phyloP scores from a whole-genome alignment of 352 stramenopile species.

The Phytophthora meadii region DNA sequence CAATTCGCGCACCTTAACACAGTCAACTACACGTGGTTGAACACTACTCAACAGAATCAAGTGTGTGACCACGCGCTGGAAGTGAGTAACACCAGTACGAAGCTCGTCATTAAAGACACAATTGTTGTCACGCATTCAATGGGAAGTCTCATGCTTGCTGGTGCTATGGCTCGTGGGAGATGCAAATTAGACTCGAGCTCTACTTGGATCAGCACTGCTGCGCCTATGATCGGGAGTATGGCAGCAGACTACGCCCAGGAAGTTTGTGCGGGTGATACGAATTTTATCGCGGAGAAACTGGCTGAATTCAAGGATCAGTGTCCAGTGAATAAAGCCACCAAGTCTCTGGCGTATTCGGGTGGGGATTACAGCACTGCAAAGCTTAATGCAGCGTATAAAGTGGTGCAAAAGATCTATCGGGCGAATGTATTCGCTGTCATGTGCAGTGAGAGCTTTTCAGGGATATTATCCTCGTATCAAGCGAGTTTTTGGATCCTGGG shows the following conservation, averaged over 20 bases:
- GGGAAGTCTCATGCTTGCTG: conserved; percentile 29
- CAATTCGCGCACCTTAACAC: conserved; percentile 31
- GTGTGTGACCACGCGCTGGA: conserved; percentile 18
- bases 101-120: conserved; percentile 17
- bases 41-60: conserved; percentile 26
- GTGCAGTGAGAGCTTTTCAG: conserved; percentile 38
- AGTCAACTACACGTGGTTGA: conserved; percentile 26
- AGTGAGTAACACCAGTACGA: conserved; percentile 23
- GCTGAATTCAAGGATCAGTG: conserved; percentile 20
- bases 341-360: conserved; percentile 37
- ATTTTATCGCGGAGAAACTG: conserved; percentile 13
- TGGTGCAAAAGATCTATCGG: conserved; percentile 30
- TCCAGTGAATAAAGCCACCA: conserved; percentile 11
- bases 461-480: conserved; percentile 40
- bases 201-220: conserved; percentile 38
- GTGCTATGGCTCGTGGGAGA: conserved; percentile 23
- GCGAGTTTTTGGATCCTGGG: conserved; percentile 27
- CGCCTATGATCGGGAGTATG: conserved; percentile 35
- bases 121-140: conserved; percentile 35
- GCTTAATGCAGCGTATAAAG: conserved; percentile 23
- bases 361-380: conserved; percentile 16
- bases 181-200: conserved; percentile 27
- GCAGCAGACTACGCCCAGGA: conserved; percentile 23
- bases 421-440: conserved; percentile 38
- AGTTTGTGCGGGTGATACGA: conserved; percentile 14